These are phyloP conservation scores for Sphagnum contortum DNA, from an alignment of 225 moss, liverwort and hornwort species.

Conservation along the genomic window DNA sequence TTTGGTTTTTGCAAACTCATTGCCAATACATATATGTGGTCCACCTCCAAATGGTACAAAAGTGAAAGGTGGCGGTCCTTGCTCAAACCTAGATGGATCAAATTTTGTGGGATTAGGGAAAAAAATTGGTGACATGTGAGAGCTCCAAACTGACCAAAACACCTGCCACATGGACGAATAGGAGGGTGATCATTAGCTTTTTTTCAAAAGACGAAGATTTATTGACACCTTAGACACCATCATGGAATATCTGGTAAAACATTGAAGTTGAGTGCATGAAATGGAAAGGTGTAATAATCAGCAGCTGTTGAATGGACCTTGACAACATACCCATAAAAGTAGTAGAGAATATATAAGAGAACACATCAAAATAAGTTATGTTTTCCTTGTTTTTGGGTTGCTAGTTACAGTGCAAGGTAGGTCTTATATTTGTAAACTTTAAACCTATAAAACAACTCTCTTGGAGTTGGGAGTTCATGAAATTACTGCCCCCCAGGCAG, in stretches of 20 bases:
- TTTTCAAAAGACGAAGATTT: not conserved
- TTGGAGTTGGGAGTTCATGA: too few species aligned
- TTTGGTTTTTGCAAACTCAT: constrained; percentile 8
- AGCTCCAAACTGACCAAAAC: constrained; percentile 3
- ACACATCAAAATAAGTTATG: too few species aligned
- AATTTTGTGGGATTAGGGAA: constrained; percentile 3
- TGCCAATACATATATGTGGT: constrained; percentile 13
- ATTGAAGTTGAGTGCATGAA: not conserved
- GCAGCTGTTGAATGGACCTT: not conserved
- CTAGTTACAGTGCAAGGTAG: too few species aligned
- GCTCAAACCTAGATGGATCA: constrained; percentile 8
- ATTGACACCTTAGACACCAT: too few species aligned
- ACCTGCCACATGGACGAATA: not conserved
- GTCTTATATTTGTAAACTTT: too few species aligned
- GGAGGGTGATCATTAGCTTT: not conserved
- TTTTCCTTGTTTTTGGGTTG: too few species aligned
- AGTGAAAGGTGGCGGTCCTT: not conserved
- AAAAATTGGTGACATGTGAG: constrained; percentile 1
- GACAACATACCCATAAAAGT: not conserved
- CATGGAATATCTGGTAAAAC: not conserved
- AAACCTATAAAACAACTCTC: too few species aligned
- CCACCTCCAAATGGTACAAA: constrained; percentile 20
- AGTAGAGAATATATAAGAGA: too few species aligned
- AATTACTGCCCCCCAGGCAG: too few species aligned
- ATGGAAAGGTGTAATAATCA: not conserved